Evolutionary conservation across 805 yeast species (phyloP), one percentile per base, ranked within the genome.

Genomic region (Millerago galiae): DNA sequence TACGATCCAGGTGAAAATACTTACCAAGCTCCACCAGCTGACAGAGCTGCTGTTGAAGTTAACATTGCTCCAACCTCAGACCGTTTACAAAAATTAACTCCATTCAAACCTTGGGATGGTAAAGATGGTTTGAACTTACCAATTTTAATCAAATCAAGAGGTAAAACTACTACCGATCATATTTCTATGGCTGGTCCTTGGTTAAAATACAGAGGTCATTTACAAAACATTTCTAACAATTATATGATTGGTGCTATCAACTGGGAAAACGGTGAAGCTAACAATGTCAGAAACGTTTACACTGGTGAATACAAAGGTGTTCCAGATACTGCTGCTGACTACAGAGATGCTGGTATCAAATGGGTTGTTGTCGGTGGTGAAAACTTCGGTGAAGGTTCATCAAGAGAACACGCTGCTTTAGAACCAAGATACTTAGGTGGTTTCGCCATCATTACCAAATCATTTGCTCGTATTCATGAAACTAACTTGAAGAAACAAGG

Each of bases 161-260:
- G 97, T 74, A 91, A 91, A 80, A 90, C 97, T 68, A 91, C 99
- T 61, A 91, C 99, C 59, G 99, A 91, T 75, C 99, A 91, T 75
- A 91, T 91, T 62, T 91, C 98, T 62, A 90, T 88, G 95, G 99
- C 99, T 65, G 99, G 99, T 74, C 97, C 98, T 65, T 91, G 99
- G 99, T 85, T 91, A 79, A 91, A 91, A 77, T 91, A 91, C 91
- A 87, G 97, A 79, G 99, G 99, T 72, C 99, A 91, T 76, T 79
- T 91, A 75, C 91, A 89, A 76, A 91, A 91, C 83, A 93, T 91
- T 65, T 89, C 97, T 56, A 89, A 91, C 81, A 91, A 93, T 79
- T 91, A 93, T 75, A 90, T 91, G 96, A 91, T 91, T 77, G 99
- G 99, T 77, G 98, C 98, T 56, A 90, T 81, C 67, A 91, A 91